phyloP scores from a whole-genome alignment of 805 yeast genomes.

The Pichia deserticola region DNA sequence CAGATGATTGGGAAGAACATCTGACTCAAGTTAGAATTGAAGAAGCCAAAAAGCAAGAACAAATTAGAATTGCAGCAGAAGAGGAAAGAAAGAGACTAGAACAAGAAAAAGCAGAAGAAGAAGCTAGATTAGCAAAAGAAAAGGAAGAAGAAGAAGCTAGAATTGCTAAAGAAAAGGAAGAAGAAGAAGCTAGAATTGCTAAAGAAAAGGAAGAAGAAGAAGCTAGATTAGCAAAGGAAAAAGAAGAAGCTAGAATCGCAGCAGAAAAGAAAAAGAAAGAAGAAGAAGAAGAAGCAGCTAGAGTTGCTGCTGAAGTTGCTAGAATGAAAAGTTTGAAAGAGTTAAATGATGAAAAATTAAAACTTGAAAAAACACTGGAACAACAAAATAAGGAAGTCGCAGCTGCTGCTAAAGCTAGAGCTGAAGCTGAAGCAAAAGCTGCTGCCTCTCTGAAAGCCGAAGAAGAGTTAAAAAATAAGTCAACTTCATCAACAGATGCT shows the following conservation, averaged over 20 bases:
- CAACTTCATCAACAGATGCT: not conserved
- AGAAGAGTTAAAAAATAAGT: slow-evolving; percentile 9
- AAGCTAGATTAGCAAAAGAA: slow-evolving; percentile 25
- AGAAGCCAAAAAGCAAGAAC: slow-evolving; percentile 41
- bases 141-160: slow-evolving; percentile 24
- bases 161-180: slow-evolving; percentile 27
- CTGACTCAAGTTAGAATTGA: slow-evolving; percentile 36
- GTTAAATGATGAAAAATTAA: slow-evolving; percentile 26
- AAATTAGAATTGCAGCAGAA: slow-evolving; percentile 32
- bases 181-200: slow-evolving; percentile 27
- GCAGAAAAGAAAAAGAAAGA: slow-evolving; percentile 20
- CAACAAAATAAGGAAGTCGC: slow-evolving; percentile 32
- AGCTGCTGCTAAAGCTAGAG: slow-evolving; percentile 20
- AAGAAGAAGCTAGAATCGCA: slow-evolving; percentile 29
- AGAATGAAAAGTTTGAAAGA: slow-evolving; percentile 35
- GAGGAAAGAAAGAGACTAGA: slow-evolving; percentile 36
- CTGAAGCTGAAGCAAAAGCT: slow-evolving; percentile 30
- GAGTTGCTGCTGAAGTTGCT: slow-evolving; percentile 25
- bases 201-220: slow-evolving; percentile 29
- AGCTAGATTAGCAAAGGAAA: slow-evolving; percentile 28
- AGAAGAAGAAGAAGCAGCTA: slow-evolving; percentile 30
- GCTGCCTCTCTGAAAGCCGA: slow-evolving; percentile 9
- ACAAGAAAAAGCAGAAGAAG: slow-evolving; percentile 31
- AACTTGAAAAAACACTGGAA: slow-evolving; percentile 29
- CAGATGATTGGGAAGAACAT: slow-evolving; percentile 38